These are phyloP conservation scores for Malus hybrid DNA, from an alignment of 331 rosid genomes.

Conservation along the genomic window DNA sequence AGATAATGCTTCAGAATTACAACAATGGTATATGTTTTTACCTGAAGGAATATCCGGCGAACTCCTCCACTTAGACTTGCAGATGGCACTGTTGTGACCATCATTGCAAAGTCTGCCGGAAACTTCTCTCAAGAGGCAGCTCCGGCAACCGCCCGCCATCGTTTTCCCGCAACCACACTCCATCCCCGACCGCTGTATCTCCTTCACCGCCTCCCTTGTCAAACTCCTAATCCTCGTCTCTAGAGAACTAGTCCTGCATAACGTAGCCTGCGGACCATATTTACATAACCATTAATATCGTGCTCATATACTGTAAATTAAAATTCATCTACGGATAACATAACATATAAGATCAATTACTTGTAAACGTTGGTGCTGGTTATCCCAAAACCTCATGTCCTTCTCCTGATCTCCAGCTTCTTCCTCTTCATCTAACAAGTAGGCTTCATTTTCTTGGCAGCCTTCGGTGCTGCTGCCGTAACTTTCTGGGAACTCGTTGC, in stretches of 20 bases:
- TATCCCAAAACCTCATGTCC: slow-evolving; percentile 57
- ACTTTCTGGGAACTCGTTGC: slow-evolving; percentile 19
- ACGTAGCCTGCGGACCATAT: slow-evolving; percentile 27
- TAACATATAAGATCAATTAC: slow-evolving; percentile 14
- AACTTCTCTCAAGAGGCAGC: slow-evolving; percentile 59
- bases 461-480: slow-evolving; percentile 19
- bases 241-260: slow-evolving; percentile 45
- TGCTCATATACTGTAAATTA: too few relatives aligned
- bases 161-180: slow-evolving; percentile 49
- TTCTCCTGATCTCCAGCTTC: slow-evolving; percentile 16
- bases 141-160: slow-evolving; percentile 30
- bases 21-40: background rate
- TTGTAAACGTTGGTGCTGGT: slow-evolving; percentile 56
- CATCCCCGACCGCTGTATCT: slow-evolving; percentile 15
- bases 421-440: slow-evolving; percentile 11
- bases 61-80: slow-evolving; percentile 78
- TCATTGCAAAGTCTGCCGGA: slow-evolving; percentile 45
- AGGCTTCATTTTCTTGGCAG: slow-evolving; percentile 13
- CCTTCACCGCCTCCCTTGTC: slow-evolving; percentile 43
- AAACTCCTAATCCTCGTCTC: slow-evolving; percentile 54
- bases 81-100: slow-evolving; percentile 58
- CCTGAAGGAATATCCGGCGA: slow-evolving; percentile 66
- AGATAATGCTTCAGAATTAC: too few relatives aligned
- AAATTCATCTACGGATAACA: background rate
- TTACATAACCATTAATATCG: background rate